Conservation (phyloP, 2,329 filamentous ascomycete genomes). For the Onygenales sp. region DNA sequence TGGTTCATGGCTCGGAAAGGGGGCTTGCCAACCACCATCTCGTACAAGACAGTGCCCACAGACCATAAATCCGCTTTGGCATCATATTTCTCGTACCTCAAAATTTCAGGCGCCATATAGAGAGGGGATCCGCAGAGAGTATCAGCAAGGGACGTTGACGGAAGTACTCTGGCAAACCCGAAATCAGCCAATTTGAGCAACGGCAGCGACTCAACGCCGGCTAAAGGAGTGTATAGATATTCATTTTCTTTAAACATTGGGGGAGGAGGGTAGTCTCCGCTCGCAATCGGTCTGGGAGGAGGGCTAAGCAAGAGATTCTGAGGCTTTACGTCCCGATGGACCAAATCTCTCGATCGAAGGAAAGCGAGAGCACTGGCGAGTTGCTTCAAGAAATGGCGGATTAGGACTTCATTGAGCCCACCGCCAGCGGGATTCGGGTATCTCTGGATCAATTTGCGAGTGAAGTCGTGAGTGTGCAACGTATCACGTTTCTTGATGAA, state of each 20-base stretch:
- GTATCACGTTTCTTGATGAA: conserved; percentile 93
- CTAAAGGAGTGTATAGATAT: conserved; percentile 69
- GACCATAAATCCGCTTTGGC: conserved; percentile 97
- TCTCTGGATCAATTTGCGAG: conserved; percentile 82
- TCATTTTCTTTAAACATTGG: conserved; percentile 65
- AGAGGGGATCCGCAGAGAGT: conserved; percentile 93
- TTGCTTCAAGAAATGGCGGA: conserved; percentile 92
- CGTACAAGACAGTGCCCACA: conserved; percentile 86
- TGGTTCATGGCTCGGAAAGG: conserved; percentile 91
- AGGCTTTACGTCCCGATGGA: conserved; percentile 95
- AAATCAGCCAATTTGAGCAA: conserved; percentile 99
- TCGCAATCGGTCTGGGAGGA: conserved; percentile 60
- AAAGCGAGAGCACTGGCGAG: conserved; percentile 87
- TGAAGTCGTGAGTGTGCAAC: conserved; percentile 68
- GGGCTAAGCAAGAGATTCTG: conserved; percentile 91
- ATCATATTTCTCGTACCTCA: conserved; percentile 95
- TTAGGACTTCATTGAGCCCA: conserved; percentile 93
- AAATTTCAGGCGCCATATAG: conserved; percentile 97
- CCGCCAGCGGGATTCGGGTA: conserved; percentile 77
- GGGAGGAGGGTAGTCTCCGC: conserved; percentile 50
- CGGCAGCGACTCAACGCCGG: conserved; percentile 73
- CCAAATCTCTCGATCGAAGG: conserved; percentile 71
- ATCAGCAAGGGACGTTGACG: conserved; percentile 83
- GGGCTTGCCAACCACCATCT: conserved; percentile 85
- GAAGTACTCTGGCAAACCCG: conserved; percentile 89